These are phyloP conservation scores for Harringtonia aguacate DNA, from an alignment of 2,329 filamentous ascomycete species.

Conservation along the genomic window DNA sequence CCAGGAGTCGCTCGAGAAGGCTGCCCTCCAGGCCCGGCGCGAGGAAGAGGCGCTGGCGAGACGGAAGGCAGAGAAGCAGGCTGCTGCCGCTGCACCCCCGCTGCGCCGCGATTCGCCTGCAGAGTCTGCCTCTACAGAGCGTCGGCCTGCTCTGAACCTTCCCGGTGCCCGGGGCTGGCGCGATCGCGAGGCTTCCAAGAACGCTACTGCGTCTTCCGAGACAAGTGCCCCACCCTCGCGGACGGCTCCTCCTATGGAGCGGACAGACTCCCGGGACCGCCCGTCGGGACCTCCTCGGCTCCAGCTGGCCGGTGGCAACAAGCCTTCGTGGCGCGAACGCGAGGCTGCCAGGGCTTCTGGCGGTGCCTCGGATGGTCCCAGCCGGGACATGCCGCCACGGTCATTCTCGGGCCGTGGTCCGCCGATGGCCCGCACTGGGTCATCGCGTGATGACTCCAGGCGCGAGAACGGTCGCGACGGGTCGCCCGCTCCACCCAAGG, in stretches of 20 bases:
- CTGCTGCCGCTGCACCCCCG: constrained; percentile 13
- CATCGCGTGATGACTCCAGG: constrained; percentile 17
- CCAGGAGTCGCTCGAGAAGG: constrained; percentile 56
- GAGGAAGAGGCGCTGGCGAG: constrained; percentile 83
- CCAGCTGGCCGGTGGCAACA: constrained; percentile 37
- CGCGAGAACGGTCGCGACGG: constrained; percentile 29
- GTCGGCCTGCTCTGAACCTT: constrained; percentile 52
- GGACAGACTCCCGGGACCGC: constrained; percentile 32
- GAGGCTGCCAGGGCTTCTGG: constrained; percentile 33
- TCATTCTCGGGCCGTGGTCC: constrained; percentile 26
- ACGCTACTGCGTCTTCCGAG: constrained; percentile 15
- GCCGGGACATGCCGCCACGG: constrained; percentile 17
- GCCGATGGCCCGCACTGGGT: constrained; percentile 31
- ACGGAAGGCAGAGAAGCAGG: constrained; percentile 55
- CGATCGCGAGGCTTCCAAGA: constrained; percentile 53
- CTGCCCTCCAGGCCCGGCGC: constrained; percentile 62
- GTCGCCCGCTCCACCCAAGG: constrained; percentile 27
- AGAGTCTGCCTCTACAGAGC: constrained; percentile 31
- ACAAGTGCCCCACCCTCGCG: constrained; percentile 20
- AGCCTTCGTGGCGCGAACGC: constrained; percentile 50
- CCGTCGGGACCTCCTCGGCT: constrained; percentile 39
- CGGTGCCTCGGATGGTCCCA: constrained; percentile 5
- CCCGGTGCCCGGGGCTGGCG: constrained; percentile 55
- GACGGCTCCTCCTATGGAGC: constrained; percentile 22
- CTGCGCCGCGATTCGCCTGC: constrained; percentile 1